Evolutionary conservation across 2,329 filamentous ascomycete species (phyloP), one percentile per base, ranked within the genome.

Genomic region (Colletotrichum sp.): DNA sequence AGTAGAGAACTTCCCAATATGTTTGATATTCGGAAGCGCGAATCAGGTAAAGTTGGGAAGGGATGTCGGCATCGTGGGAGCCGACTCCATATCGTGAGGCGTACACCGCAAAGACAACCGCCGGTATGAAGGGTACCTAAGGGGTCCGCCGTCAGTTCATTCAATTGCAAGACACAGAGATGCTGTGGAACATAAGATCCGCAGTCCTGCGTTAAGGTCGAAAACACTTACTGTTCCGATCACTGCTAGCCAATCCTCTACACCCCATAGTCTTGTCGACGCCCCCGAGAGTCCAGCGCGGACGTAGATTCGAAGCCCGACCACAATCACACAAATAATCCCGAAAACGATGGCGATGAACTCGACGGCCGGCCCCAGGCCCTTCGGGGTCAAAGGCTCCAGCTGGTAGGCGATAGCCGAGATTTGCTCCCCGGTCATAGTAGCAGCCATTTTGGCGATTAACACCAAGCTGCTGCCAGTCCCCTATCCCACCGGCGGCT

Each of bases 1-100:
- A 79, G 76, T 80, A 80, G n/a, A 73, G 71, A 4, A 68, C 55
- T 26, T 73, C 71, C 71, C 71, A 73, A 30, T 68, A 68, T 1
- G 36, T 63, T 55, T 73, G 71, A 18, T 63, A 73, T 34, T 73
- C 71, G 55, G 18, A n/a, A 1, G 71, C 71, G n/a, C 71, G 64
- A 8, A 73, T 57, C 15, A 73, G 21, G 21, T 73, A 73, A 6
- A 73, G 64, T 2, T 34, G 71, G 4, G 55, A 63, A 15, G 71
- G 71, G 18, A 73, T 32, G 2, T 73, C 63, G 26, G 18, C 55
- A 21, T 73, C 71, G 64, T 73, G 71, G 6, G 55, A 52, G 10
- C 71, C 71, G 4, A 73, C 36, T 28, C 71, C 71, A 32, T 38
- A 63, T 5, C 65, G 71, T 24, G 71, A 34, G 2, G 71, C 64